Evolutionary conservation across 768 basidiomycete genomes (phyloP), one percentile per base, ranked within the genome.

Genomic region (Coprinopsis cinerea): DNA sequence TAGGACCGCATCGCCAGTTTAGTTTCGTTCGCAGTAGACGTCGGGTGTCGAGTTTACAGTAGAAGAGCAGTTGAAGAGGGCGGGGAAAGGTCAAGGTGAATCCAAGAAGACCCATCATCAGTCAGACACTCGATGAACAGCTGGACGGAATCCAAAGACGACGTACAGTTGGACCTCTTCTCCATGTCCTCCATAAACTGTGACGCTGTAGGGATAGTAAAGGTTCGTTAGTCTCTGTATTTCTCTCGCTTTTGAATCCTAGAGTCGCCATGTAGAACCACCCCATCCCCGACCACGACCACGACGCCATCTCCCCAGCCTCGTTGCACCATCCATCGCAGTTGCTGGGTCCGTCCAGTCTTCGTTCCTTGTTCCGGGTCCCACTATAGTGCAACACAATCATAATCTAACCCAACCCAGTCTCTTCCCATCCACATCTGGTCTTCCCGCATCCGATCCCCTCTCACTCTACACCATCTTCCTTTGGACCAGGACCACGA

Each of bases 171-270:
- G 64, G 96, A 93, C 61, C 83, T 84, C 78, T 79, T 87, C 74
- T 94, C 86, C 88, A 98, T 92, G 71, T 97, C 92, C 76, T 91
- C 88, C 84, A 97, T 92, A 58, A 97, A 93, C 69, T 93, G 90
- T 47, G 92, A 95, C 57, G 78, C 90, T 91, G 59, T 30, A 13
- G 15, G 1, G 7, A 40, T 25, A 28, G 25, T 30, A 13, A 34
- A 11, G 4, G 27, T 40, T 6, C 10, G 10, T 40, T 11, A 9
- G 11, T 7, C 18, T 40, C 37, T n/a, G 37, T 11, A 40, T 40
- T 20, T 40, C 37, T 10, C 10, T 9, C 11, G 10, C 7, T 7
- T 40, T 7, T 40, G 7, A 20, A 18, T n/a, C n/a, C n/a, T n/a
- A n/a, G n/a, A n/a, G n/a, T n/a, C n/a, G n/a, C n/a, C n/a, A n/a